Conservation (phyloP, 139 green algal species). For the Chlorella sp. region DNA sequence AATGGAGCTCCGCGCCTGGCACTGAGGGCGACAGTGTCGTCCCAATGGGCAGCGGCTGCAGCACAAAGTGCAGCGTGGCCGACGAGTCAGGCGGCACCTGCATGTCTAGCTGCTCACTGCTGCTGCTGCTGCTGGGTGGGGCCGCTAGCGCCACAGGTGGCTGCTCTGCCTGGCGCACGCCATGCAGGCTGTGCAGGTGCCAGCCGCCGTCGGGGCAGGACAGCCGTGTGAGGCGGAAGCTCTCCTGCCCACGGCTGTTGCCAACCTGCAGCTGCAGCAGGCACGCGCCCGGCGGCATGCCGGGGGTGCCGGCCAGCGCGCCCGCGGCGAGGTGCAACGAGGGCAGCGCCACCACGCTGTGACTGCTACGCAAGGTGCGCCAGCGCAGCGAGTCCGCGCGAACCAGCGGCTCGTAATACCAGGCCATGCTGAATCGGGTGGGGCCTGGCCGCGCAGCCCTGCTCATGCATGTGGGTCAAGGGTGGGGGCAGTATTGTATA, state of each 20-base stretch:
- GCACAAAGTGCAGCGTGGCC: slow-evolving; percentile 4
- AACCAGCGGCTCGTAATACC: slow-evolving; percentile 21
- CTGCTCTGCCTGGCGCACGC: not conserved
- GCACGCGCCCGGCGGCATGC: slow-evolving; percentile 12
- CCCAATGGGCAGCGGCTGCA: slow-evolving; percentile 3
- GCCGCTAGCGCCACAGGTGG: not conserved
- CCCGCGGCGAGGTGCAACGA: slow-evolving; percentile 39
- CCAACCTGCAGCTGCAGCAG: slow-evolving; percentile 32
- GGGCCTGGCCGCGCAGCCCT: not conserved
- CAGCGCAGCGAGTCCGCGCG: slow-evolving; percentile 43
- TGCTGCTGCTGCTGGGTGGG: not conserved
- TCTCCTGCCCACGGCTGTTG: slow-evolving; percentile 10
- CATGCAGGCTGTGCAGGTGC: not conserved
- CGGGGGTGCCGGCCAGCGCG: slow-evolving; percentile 19
- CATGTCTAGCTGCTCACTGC: not conserved
- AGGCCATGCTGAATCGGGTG: slow-evolving; percentile 12
- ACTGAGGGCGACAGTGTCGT: too few relatives aligned
- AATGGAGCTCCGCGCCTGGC: too few relatives aligned
- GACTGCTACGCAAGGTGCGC: slow-evolving; percentile 58
- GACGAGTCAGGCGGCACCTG: slow-evolving; percentile 5
- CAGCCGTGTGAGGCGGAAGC: not conserved
- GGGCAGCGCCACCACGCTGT: slow-evolving; percentile 49
- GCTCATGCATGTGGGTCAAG: too few relatives aligned
- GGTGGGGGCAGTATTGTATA: too few relatives aligned
- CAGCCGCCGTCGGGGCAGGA: slow-evolving; percentile 6